These are phyloP conservation scores for Arthrinium phaeospermum DNA, from an alignment of 2,329 filamentous ascomycete genomes.

Conservation along the genomic window DNA sequence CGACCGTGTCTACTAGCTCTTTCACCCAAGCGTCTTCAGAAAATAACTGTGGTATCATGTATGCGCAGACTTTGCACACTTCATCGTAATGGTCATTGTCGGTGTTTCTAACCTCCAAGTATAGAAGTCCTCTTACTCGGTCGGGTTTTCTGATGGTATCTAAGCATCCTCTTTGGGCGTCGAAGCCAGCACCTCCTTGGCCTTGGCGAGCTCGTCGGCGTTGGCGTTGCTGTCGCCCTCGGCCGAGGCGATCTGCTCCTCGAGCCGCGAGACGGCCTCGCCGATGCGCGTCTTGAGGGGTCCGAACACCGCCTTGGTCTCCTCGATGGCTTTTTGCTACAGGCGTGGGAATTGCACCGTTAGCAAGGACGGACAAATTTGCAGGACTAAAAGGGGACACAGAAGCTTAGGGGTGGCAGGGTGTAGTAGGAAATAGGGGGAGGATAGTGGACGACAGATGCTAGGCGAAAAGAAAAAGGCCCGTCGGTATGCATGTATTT, in stretches of 20 bases:
- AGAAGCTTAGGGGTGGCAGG: background rate
- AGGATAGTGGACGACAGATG: no score
- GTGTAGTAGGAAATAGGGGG: no score
- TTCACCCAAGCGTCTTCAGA: background rate
- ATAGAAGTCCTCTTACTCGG: background rate
- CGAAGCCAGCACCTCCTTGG: conserved; percentile 49
- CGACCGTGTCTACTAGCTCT: background rate
- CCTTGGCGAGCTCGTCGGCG: conserved; percentile 59
- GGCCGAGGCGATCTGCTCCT: conserved; percentile 74
- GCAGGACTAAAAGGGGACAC: background rate
- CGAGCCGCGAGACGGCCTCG: conserved; percentile 73
- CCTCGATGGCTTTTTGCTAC: conserved; percentile 80
- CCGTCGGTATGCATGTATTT: conserved; percentile 31
- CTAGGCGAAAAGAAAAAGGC: background rate
- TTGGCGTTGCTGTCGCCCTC: conserved; percentile 52
- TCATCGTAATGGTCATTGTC: background rate
- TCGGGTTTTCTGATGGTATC: background rate
- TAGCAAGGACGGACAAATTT: background rate
- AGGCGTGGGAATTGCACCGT: background rate
- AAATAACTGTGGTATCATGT: background rate
- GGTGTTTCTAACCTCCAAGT: background rate
- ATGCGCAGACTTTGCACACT: conserved; percentile 6
- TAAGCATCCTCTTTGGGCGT: conserved; percentile 20
- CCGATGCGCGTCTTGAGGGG: conserved; percentile 73
- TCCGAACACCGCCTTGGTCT: conserved; percentile 84